phyloP scores from a whole-genome alignment of 345 rosid species.

The Punica granatum region DNA sequence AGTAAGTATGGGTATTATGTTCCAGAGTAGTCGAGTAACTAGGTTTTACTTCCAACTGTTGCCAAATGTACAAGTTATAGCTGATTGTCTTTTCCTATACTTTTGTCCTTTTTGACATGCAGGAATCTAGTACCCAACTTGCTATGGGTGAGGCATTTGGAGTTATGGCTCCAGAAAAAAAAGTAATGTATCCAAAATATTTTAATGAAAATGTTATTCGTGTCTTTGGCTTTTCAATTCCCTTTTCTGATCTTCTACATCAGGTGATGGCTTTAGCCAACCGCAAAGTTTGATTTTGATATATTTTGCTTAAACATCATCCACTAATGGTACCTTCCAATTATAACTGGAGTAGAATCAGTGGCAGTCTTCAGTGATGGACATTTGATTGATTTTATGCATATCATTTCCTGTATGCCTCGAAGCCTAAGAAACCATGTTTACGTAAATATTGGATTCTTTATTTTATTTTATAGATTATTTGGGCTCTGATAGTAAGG shows the following conservation, averaged over 20 bases:
- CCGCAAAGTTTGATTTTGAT: background rate
- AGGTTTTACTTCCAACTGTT: background rate
- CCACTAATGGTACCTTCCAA: background rate
- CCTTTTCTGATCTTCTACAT: background rate
- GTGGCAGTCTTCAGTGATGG: background rate
- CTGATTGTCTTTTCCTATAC: slow-evolving; percentile 1
- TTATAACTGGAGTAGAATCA: background rate
- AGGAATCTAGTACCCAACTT: slow-evolving; percentile 90
- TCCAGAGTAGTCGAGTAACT: background rate
- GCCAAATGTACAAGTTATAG: no score
- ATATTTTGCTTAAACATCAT: background rate
- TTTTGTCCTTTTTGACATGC: background rate
- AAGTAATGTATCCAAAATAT: slow-evolving; percentile 33
- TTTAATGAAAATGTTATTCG: background rate
- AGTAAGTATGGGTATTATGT: slow-evolving; percentile 33
- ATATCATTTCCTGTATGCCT: background rate
- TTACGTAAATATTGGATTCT: background rate
- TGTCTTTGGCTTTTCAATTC: background rate
- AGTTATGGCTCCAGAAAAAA: slow-evolving; percentile 75
- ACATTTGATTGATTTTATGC: background rate
- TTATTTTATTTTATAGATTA: no score
- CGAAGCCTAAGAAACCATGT: background rate
- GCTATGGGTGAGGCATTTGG: slow-evolving; percentile 98
- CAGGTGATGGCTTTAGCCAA: no score
- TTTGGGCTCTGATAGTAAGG: background rate